phyloP scores from a whole-genome alignment of 164 flowering plant genomes.

The Chloranthus sessilifolius region DNA sequence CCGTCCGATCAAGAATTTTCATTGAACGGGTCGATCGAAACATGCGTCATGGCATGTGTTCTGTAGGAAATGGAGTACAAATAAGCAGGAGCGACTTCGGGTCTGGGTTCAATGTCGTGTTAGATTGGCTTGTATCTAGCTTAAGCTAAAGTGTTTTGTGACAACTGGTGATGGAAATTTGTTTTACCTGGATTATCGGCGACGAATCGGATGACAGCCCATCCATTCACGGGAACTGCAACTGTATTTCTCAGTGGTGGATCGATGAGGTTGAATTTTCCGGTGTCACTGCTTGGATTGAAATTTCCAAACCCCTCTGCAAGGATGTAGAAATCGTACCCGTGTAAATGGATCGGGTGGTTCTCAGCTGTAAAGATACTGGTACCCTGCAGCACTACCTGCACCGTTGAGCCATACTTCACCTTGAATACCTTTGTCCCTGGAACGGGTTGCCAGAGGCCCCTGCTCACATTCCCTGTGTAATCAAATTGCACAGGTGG shows the following conservation, averaged over 20 bases:
- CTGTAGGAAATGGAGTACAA: too few relatives aligned
- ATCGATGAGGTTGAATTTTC: conserved; percentile 60
- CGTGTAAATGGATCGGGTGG: conserved; percentile 89
- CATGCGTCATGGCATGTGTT: too few relatives aligned
- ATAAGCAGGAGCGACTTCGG: too few relatives aligned
- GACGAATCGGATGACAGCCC: conserved; percentile 62
- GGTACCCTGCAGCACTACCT: conserved; percentile 64
- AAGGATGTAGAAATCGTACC: conserved; percentile 58
- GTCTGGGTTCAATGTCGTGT: too few relatives aligned
- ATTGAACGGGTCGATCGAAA: too few relatives aligned
- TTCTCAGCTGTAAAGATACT: conserved; percentile 56
- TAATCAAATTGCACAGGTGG: conserved; percentile 59
- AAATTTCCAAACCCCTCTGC: conserved; percentile 72
- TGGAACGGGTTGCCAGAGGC: conserved; percentile 48
- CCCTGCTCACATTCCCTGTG: conserved; percentile 62
- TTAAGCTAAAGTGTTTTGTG: too few relatives aligned
- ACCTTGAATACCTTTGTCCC: conserved; percentile 53
- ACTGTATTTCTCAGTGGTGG: conserved; percentile 70
- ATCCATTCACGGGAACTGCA: conserved; percentile 69
- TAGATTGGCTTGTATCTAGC: too few relatives aligned
- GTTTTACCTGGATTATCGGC: conserved; percentile 90
- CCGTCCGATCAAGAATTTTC: too few relatives aligned
- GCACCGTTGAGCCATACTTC: conserved; percentile 53
- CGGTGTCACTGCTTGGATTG: conserved; percentile 44
- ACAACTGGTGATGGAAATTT: too few relatives aligned